A percentile compares a stretch with the other conserved stretches of the same genome.
These are phyloP conservation scores for Yarrowia keelungensis DNA, from an alignment of 805 yeast species.

Conservation along the genomic window DNA sequence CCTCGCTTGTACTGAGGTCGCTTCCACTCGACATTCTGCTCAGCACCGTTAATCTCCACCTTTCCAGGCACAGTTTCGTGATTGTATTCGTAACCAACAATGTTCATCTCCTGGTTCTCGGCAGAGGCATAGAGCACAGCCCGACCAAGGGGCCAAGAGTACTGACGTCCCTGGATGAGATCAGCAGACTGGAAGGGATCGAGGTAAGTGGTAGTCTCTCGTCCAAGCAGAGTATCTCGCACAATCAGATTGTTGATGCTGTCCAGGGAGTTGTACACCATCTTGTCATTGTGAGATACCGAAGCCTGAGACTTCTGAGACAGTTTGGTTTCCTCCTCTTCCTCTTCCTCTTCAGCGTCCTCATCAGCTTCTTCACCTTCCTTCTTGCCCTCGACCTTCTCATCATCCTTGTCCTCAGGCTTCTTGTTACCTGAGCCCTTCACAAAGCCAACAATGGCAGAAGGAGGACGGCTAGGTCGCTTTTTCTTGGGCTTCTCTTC, in stretches of 20 bases:
- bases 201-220: slow-evolving; percentile 23
- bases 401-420: neutral
- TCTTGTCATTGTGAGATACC: slow-evolving; percentile 8
- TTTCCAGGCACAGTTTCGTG: slow-evolving; percentile 14
- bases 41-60: slow-evolving; percentile 33
- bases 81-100: slow-evolving; percentile 19
- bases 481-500: slow-evolving; percentile 7
- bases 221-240: neutral
- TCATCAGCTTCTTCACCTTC: neutral
- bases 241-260: neutral
- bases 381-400: neutral
- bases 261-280: slow-evolving; percentile 9
- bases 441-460: slow-evolving; percentile 14
- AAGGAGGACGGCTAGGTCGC: slow-evolving; percentile 9
- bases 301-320: slow-evolving; percentile 5
- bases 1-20: slow-evolving; percentile 29
- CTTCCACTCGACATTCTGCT: slow-evolving; percentile 29
- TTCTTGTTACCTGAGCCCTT: slow-evolving; percentile 25
- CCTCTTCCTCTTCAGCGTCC: neutral
- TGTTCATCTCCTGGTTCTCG: slow-evolving; percentile 48
- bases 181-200: slow-evolving; percentile 81
- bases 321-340: neutral
- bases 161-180: slow-evolving; percentile 78
- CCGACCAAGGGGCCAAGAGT: slow-evolving; percentile 95
- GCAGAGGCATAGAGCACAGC: slow-evolving; percentile 83